Evolutionary conservation across 371 early-diverging fungal species (phyloP).

Genomic region (Mortierella sp.): DNA sequence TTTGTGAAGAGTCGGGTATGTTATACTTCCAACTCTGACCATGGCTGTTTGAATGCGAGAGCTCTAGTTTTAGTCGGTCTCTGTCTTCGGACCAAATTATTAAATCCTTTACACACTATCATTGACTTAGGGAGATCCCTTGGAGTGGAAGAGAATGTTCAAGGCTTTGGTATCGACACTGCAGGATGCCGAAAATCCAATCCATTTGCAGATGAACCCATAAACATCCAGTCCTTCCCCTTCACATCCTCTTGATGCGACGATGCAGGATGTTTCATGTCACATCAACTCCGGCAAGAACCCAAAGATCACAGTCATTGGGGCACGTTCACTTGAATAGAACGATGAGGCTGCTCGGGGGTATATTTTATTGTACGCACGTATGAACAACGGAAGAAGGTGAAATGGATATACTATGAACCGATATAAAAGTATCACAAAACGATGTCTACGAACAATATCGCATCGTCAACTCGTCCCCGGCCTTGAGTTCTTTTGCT

Average conservation of each 20-base stretch:
- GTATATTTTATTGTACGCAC: no score
- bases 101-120: no score
- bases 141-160: constrained; percentile 64
- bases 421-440: no score
- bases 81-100: neutral
- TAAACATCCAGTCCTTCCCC: neutral
- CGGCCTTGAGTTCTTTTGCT: neutral
- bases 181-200: constrained; percentile 37
- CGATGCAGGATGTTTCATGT: no score
- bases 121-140: constrained; percentile 65
- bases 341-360: no score
- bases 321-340: no score
- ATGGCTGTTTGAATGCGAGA: no score
- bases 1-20: constrained; percentile 62
- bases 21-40: neutral
- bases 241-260: neutral
- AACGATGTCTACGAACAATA: neutral
- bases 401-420: no score
- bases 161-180: constrained; percentile 47
- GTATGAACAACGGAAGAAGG: no score
- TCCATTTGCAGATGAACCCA: constrained; percentile 49
- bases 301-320: no score
- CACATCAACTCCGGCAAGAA: no score
- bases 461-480: constrained; percentile 12
- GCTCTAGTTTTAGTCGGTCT: neutral